Evolutionary conservation across 768 basidiomycete genomes (phyloP), one percentile per base, ranked within the genome.

Genomic region (Cyclocybe aegerita): DNA sequence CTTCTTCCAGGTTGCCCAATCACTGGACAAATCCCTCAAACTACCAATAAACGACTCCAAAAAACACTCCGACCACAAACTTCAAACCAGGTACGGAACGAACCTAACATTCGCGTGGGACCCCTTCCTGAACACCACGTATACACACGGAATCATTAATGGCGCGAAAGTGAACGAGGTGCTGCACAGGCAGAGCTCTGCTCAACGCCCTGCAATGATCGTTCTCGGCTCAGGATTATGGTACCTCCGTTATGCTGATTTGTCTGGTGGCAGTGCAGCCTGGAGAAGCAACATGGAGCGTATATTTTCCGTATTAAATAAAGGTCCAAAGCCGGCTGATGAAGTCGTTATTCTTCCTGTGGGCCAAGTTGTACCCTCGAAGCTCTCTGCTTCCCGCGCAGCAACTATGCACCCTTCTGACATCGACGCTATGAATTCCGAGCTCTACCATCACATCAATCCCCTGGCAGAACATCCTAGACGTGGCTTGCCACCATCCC

Each of bases 351-450:
- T 95, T 41, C 73, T 95, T 14, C 93, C 93, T 4, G 80, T 95
- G 15, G 82, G 88, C 58, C 78, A 85, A 39, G 74, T 90, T 9
- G 71, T 88, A n/a, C 57, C 78, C 34, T 77, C 79, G 9, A 88
- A 87, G 61, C 70, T 97, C 23, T 78, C 82, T 0, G 65, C 71
- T 2, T 82, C 84, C 29, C 79, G 91, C 47, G 80, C 82, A 5
- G 60, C 71, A 23, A 86, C 84, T 8, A 88, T 97, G 75, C 80
- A 80, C 49, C 74, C 82, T 17, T 79, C 86, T 10, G 90, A 94
- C 60, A 86, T 95, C 48, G 87, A 92, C 59, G 89, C 88, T 36
- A 94, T 97, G 92, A 96, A 97, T 66, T 85, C 88, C 2, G 87
- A 90, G 64, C 75, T 94, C 44, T 75, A 74, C 52, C 88, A 90